Percentiles rank a stretch among this genome's conserved stretches.
Evolutionary conservation across 192 early-diverging fungal species (phyloP).

Genomic region (Mortierella claussenii): DNA sequence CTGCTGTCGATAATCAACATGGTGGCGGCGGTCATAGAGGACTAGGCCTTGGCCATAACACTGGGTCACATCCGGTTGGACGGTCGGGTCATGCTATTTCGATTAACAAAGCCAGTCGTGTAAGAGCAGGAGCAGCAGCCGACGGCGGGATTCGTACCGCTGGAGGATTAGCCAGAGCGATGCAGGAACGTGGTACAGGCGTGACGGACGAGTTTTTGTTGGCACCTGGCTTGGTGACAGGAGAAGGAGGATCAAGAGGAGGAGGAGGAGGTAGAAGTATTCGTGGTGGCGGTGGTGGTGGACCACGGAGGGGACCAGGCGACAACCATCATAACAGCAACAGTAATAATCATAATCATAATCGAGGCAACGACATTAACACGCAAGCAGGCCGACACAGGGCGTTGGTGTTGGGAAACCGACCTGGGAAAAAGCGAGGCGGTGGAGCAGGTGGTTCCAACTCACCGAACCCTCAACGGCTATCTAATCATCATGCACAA

Average conservation of each 20-base stretch:
- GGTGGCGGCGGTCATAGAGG: constrained; percentile 14
- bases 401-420: constrained; percentile 25
- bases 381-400: constrained; percentile 27
- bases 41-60: constrained; percentile 22
- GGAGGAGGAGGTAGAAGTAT: no score
- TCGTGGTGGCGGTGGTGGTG: no score
- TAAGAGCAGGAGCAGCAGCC: constrained; percentile 2
- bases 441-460: not conserved
- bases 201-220: constrained; percentile 41
- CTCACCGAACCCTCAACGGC: not conserved
- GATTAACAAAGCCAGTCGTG: constrained; percentile 4
- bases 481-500: not conserved
- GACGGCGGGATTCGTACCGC: constrained; percentile 25
- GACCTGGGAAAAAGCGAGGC: constrained; percentile 20
- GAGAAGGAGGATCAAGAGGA: constrained; percentile 3
- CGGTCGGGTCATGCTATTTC: constrained; percentile 3
- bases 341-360: not conserved
- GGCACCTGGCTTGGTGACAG: constrained; percentile 2
- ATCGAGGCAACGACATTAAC: not conserved
- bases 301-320: no score
- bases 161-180: constrained; percentile 39
- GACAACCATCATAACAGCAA: not conserved
- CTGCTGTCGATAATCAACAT: not conserved
- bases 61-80: constrained; percentile 21
- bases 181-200: constrained; percentile 49